Conservation (phyloP, 768 basidiomycete species). For the Termitomyces sp. region DNA sequence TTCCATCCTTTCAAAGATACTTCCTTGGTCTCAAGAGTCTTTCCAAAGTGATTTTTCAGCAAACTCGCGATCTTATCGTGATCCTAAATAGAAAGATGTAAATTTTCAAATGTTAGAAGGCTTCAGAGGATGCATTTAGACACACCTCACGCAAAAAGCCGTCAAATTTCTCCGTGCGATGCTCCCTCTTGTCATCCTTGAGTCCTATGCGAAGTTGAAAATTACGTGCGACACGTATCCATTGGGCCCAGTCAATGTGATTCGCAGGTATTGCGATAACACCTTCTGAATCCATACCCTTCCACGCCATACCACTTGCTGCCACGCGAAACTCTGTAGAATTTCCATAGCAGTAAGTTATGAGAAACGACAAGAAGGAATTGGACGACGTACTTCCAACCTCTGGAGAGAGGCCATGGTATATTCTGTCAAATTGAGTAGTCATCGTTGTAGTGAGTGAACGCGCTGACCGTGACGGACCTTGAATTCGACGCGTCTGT, state of each 20-base stretch:
- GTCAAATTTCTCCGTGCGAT: constrained; percentile 81
- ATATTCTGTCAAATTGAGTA: constrained; percentile 85
- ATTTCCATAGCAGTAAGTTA: constrained; percentile 7
- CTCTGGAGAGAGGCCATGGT: constrained; percentile 64
- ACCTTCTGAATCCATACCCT: constrained; percentile 60
- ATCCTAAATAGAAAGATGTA: constrained; percentile 49
- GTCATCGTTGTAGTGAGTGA: constrained; percentile 39
- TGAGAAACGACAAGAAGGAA: neutral
- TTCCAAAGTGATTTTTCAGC: constrained; percentile 82
- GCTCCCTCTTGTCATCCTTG: constrained; percentile 43
- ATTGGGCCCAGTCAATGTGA: constrained; percentile 86
- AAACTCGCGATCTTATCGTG: constrained; percentile 79
- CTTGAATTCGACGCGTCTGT: constrained; percentile 33
- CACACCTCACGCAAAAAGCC: constrained; percentile 87
- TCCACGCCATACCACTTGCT: constrained; percentile 92
- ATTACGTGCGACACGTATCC: constrained; percentile 87
- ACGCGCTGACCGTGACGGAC: constrained; percentile 37
- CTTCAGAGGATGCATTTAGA: neutral
- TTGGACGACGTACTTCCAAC: constrained; percentile 76
- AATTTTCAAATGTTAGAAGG: neutral
- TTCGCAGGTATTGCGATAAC: constrained; percentile 58
- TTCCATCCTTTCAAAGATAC: constrained; percentile 95
- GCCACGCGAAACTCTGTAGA: constrained; percentile 83
- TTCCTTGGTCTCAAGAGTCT: constrained; percentile 83
- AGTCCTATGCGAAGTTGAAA: constrained; percentile 86